Base-by-base conservation (phyloP, 2,329 filamentous ascomycete genomes). In the Aspergillus tanneri region DNA sequence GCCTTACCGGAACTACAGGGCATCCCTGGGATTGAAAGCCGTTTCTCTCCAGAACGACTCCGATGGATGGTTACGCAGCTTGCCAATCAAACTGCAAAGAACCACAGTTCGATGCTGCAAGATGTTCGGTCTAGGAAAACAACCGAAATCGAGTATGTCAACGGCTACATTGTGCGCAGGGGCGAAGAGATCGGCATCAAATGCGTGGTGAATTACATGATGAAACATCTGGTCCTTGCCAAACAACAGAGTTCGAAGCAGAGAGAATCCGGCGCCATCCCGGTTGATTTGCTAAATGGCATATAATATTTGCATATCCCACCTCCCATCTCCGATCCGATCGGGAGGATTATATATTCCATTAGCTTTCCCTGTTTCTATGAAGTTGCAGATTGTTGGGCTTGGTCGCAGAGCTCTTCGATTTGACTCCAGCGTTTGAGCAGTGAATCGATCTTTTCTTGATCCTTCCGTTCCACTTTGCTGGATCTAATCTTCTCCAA, bases 91-190 rank as follows among this genome's bases (percentile, higher is more conserved):
- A 84, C 81, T 10, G 74, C 75, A 10, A 70, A 79, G 46, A 82
- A 84, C 43, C 72, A 77, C 5, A 88, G 83, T 59, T 79, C 76
- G 16, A 90, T 95, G 83, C 72, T 88, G 5, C 77, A 79, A 44
- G 82, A 86, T 59, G 74, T 91, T 10, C 72, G 81, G 9, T 66
- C 70, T 1, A 86, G 87, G 1, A 72, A 73, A 52, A 71, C 76
- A 49, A 90, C 88, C 0, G 90, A 96, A 60, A 81, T 96, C 32
- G 82, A 91, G 37, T 95, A 86, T 61, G 80, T 92, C 57, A 96
- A 95, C 65, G 92, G 91, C 0, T 99, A 92, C 72, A 86, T 99
- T 50, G 77, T 95, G 24, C 78, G 75, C 42, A 80, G 86, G 32
- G 93, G 87, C 0, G 78, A 81, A 58, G 81, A 88, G 64, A 61